phyloP scores from a whole-genome alignment of 352 stramenopile species.

The Pythium periplocum region DNA sequence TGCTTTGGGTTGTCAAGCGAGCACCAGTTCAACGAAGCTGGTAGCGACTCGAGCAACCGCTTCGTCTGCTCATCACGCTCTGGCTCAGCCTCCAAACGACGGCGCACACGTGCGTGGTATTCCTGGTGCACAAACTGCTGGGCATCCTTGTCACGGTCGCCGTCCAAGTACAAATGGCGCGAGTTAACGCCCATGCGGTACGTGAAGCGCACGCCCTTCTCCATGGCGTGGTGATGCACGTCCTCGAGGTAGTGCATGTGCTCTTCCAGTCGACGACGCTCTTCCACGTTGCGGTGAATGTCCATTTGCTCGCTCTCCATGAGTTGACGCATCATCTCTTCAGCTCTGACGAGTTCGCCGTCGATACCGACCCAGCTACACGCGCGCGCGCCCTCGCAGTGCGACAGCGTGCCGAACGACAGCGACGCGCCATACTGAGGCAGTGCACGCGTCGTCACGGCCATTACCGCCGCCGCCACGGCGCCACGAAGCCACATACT shows the following conservation, averaged over 20 bases:
- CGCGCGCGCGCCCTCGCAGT: conserved; percentile 24
- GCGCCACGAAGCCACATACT: too few species aligned
- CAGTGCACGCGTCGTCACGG: background rate
- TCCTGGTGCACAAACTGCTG: conserved; percentile 59
- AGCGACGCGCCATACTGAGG: conserved; percentile 2
- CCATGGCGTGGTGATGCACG: conserved; percentile 41
- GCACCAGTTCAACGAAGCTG: conserved; percentile 64
- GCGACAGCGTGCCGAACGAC: conserved; percentile 56
- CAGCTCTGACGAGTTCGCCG: conserved; percentile 25
- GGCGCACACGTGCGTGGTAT: conserved; percentile 30
- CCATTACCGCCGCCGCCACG: too few species aligned
- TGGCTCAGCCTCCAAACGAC: conserved; percentile 19
- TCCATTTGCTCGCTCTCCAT: conserved; percentile 37
- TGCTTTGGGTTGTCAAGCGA: conserved; percentile 56
- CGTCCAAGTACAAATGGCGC: conserved; percentile 57
- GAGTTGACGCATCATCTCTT: conserved; percentile 58
- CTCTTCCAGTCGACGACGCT: conserved; percentile 42
- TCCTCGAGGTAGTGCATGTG: conserved; percentile 69
- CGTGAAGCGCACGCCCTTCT: conserved; percentile 36
- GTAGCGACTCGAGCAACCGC: conserved; percentile 19
- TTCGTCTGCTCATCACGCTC: conserved; percentile 3
- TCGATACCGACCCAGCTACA: conserved; percentile 56
- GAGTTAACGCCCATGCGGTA: conserved; percentile 66
- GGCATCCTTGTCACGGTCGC: conserved; percentile 27
- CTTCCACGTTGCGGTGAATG: conserved; percentile 20